phyloP scores from a whole-genome alignment of 1,284 basidiomycete species.

The Moniliella sp. region DNA sequence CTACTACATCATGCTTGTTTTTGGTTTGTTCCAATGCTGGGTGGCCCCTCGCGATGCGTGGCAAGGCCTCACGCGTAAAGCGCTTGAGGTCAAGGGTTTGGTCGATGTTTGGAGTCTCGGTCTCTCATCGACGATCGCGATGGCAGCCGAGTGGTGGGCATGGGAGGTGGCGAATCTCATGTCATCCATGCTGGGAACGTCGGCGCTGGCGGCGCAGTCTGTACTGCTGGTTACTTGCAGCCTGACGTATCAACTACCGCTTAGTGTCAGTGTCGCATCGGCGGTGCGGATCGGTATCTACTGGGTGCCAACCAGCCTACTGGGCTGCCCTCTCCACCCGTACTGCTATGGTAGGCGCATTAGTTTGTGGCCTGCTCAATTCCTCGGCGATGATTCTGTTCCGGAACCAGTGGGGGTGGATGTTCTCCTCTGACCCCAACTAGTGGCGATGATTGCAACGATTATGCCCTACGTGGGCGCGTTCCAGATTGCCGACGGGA shows the following conservation, averaged over 20 bases:
- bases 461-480: conserved; percentile 51
- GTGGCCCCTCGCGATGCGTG: conserved; percentile 59
- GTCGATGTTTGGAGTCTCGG: conserved; percentile 17
- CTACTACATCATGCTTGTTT: conserved; percentile 54
- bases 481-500: conserved; percentile 48
- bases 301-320: no score
- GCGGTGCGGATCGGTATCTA: no score
- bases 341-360: no score
- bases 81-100: no score
- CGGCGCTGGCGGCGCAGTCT: conserved; percentile 43
- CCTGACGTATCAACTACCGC: conserved; percentile 67
- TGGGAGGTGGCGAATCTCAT: conserved; percentile 51
- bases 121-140: conserved; percentile 40
- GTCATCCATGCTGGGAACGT: conserved; percentile 30
- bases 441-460: conserved; percentile 46
- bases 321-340: conserved; percentile 37
- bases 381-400: conserved; percentile 53
- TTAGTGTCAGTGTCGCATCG: conserved; percentile 53
- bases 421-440: conserved; percentile 68
- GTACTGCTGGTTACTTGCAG: conserved; percentile 48
- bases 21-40: conserved; percentile 16
- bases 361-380: no score
- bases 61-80: conserved; percentile 48
- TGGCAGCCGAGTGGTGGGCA: conserved; percentile 70
- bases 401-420: conserved; percentile 51